Conservation (phyloP, 1,284 basidiomycete species). For the Macrocybe sp. region DNA sequence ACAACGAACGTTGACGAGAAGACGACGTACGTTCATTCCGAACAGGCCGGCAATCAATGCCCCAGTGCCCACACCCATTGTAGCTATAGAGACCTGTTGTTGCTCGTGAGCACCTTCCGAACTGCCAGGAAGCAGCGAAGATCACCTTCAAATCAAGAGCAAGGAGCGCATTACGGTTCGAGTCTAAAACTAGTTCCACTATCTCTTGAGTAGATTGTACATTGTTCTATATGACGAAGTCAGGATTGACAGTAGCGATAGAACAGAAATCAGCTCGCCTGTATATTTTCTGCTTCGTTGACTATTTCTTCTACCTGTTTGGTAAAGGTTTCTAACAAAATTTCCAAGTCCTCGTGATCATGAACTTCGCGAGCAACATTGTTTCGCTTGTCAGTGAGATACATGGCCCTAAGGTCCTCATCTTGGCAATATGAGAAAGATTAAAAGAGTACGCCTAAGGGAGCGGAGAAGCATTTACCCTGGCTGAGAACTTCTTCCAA, state of each 20-base stretch:
- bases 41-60: conserved; percentile 91
- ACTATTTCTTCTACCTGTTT: conserved; percentile 97
- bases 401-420: conserved; percentile 91
- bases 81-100: conserved; percentile 82
- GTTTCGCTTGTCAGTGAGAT: conserved; percentile 77
- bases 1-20: conserved; percentile 11
- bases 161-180: conserved; percentile 90
- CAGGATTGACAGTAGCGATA: background rate
- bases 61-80: conserved; percentile 89
- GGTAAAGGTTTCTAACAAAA: conserved; percentile 88
- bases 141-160: conserved; percentile 85
- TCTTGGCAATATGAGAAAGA: conserved; percentile 41
- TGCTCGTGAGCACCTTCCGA: conserved; percentile 3
- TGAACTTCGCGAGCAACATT: conserved; percentile 49
- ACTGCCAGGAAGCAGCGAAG: conserved; percentile 1
- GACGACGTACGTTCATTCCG: conserved; percentile 85
- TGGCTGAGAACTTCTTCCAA: conserved; percentile 88
- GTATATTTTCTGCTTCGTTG: conserved; percentile 85
- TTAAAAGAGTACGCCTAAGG: conserved; percentile 8
- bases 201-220: conserved; percentile 97
- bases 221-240: conserved; percentile 54
- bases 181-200: conserved; percentile 94
- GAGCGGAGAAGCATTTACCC: conserved; percentile 40
- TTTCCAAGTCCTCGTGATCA: conserved; percentile 92
- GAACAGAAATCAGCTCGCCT: conserved; percentile 38